A percentile compares a stretch with the other conserved stretches of the same genome.
Evolutionary conservation across 2,329 filamentous ascomycete genomes (phyloP).

Genomic region (Hypoxylon rubiginosum): DNA sequence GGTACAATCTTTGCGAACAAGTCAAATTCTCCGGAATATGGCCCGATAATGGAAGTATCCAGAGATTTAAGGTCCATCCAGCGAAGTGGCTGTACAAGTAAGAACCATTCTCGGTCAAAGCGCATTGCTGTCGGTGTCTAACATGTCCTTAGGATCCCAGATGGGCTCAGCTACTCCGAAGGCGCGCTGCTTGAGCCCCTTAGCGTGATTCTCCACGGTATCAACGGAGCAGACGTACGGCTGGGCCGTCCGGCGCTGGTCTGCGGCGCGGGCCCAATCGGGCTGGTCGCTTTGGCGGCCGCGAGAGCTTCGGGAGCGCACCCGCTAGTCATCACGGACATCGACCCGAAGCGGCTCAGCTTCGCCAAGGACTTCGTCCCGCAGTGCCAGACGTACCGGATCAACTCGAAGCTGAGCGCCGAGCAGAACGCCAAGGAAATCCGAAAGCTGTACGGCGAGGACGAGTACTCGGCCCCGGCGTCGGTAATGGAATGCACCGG

Average conservation of each 20-base stretch:
- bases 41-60: constrained; percentile 71
- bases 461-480: constrained; percentile 69
- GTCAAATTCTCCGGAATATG: constrained; percentile 73
- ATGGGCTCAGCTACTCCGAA: constrained; percentile 68
- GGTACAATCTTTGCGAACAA: constrained; percentile 74
- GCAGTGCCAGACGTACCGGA: constrained; percentile 65
- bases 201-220: constrained; percentile 73
- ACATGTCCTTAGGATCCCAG: constrained; percentile 58
- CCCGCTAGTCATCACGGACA: constrained; percentile 74
- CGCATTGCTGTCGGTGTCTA: constrained; percentile 8
- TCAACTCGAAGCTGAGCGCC: constrained; percentile 60
- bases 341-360: constrained; percentile 67
- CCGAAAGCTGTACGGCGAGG: constrained; percentile 62
- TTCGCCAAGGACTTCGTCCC: constrained; percentile 72
- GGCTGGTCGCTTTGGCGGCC: constrained; percentile 68
- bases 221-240: constrained; percentile 64
- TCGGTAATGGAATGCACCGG: constrained; percentile 76
- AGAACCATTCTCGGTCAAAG: constrained; percentile 1
- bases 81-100: constrained; percentile 70
- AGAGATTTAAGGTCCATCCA: constrained; percentile 72
- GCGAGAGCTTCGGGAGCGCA: constrained; percentile 73
- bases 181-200: constrained; percentile 75
- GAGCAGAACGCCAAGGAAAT: constrained; percentile 67
- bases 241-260: constrained; percentile 69
- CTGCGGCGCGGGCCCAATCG: constrained; percentile 75